Conservation (phyloP, 1,284 basidiomycete species). For the Ganoderma multipileum region DNA sequence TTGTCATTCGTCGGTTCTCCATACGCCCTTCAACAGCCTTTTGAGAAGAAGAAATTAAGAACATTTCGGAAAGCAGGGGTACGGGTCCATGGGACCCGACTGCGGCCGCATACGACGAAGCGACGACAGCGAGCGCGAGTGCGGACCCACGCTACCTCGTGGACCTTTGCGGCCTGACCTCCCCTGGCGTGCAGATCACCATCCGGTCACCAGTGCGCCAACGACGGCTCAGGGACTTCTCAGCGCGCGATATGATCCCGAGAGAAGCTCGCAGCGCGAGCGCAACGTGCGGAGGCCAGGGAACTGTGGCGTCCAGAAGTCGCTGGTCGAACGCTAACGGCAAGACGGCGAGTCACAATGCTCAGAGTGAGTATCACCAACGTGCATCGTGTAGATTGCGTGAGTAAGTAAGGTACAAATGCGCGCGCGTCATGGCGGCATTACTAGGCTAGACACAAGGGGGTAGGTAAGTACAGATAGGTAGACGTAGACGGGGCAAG, state of each 20-base stretch:
- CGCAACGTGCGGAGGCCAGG: neutral
- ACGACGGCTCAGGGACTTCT: neutral
- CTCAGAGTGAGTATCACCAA: neutral
- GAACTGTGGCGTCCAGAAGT: neutral
- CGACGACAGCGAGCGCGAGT: slow-evolving; percentile 9
- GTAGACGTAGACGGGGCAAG: neutral
- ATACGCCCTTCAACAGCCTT: neutral
- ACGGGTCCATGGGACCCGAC: neutral
- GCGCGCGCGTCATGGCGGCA: slow-evolving; percentile 8
- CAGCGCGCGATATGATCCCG: neutral
- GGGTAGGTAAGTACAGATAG: neutral
- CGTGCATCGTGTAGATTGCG: slow-evolving; percentile 2
- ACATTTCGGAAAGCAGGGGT: neutral
- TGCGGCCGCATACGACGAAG: slow-evolving; percentile 1
- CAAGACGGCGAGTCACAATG: neutral
- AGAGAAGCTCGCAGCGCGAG: slow-evolving; percentile 2
- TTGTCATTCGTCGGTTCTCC: neutral
- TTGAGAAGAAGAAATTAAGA: neutral
- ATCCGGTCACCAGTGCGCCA: neutral
- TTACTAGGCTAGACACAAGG: slow-evolving; percentile 25
- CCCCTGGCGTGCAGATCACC: neutral
- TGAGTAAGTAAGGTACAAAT: slow-evolving; percentile 16
- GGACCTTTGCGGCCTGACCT: neutral
- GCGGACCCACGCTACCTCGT: neutral
- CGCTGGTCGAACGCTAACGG: neutral